These are phyloP conservation scores for Alternaria triticimaculans DNA, from an alignment of 2,329 filamentous ascomycete species.

Conservation along the genomic window DNA sequence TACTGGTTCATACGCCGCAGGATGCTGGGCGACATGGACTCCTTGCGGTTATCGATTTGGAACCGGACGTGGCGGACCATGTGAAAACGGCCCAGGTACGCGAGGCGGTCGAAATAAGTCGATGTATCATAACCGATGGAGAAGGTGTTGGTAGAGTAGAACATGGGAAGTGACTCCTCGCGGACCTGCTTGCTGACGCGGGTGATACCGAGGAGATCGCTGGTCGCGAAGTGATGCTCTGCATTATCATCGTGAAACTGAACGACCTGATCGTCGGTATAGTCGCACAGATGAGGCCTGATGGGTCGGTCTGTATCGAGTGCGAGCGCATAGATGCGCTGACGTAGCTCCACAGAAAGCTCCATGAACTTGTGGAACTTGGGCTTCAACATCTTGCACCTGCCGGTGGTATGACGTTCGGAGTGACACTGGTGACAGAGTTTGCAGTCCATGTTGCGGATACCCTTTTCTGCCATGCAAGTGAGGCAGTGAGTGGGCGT, in stretches of 20 bases:
- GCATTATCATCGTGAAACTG: conserved; percentile 27
- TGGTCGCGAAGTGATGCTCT: conserved; percentile 11
- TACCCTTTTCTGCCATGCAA: background rate
- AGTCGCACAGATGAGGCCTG: conserved; percentile 23
- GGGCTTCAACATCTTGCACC: background rate
- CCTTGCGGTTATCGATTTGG: conserved; percentile 5
- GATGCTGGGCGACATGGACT: background rate
- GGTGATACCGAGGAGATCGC: conserved; percentile 14
- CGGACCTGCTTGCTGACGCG: conserved; percentile 22
- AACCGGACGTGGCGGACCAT: conserved; percentile 27
- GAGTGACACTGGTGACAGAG: background rate
- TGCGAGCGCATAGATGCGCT: conserved; percentile 19
- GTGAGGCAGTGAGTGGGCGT: background rate
- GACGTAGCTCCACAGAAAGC: conserved; percentile 25
- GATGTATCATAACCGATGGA: conserved; percentile 15
- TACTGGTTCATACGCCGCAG: conserved; percentile 17
- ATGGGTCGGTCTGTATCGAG: conserved; percentile 17
- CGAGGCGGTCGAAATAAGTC: conserved; percentile 27
- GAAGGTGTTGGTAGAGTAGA: conserved; percentile 32
- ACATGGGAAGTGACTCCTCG: conserved; percentile 22
- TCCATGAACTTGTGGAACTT: conserved; percentile 20
- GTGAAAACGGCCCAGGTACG: conserved; percentile 25
- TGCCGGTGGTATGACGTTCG: background rate
- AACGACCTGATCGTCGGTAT: background rate
- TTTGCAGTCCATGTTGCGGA: background rate